These are phyloP conservation scores for Hygrophorus pudorinus DNA, from an alignment of 768 basidiomycete genomes.

Conservation along the genomic window DNA sequence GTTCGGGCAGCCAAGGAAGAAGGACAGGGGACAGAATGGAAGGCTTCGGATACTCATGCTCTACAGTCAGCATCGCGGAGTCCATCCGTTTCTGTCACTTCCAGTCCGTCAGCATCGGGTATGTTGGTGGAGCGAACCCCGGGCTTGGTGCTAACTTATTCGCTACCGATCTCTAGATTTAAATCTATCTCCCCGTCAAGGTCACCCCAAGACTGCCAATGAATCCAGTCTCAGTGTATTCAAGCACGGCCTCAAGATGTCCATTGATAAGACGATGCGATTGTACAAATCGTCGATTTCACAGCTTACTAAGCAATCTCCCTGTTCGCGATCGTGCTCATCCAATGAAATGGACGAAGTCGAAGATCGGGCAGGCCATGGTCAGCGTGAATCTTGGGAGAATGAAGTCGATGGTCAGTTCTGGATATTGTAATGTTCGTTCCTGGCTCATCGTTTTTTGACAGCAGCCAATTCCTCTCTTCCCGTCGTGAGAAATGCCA, in stretches of 20 bases:
- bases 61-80: not conserved
- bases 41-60: constrained; percentile 4
- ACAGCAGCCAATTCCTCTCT: constrained; percentile 38
- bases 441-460: not conserved
- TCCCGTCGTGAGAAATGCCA: constrained; percentile 43
- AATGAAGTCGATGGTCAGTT: constrained; percentile 38
- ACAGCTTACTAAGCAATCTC: constrained; percentile 32
- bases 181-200: constrained; percentile 5
- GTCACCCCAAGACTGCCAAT: constrained; percentile 11
- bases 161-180: constrained; percentile 11
- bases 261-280: constrained; percentile 63
- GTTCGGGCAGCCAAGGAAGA: constrained; percentile 5
- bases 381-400: constrained; percentile 37
- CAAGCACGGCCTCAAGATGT: constrained; percentile 63
- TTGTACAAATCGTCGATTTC: constrained; percentile 56
- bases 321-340: constrained; percentile 26
- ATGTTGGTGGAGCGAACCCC: not conserved
- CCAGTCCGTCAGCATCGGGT: not conserved
- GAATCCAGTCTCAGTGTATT: constrained; percentile 30
- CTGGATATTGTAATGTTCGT: not conserved
- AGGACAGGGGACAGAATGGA: constrained; percentile 1
- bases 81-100: constrained; percentile 1
- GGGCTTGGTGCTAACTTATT: constrained; percentile 1
- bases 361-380: constrained; percentile 15
- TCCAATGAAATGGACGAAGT: constrained; percentile 26